Base-by-base conservation (phyloP, 2,329 filamentous ascomycete genomes). In the Colletotrichum neosansevieriae region DNA sequence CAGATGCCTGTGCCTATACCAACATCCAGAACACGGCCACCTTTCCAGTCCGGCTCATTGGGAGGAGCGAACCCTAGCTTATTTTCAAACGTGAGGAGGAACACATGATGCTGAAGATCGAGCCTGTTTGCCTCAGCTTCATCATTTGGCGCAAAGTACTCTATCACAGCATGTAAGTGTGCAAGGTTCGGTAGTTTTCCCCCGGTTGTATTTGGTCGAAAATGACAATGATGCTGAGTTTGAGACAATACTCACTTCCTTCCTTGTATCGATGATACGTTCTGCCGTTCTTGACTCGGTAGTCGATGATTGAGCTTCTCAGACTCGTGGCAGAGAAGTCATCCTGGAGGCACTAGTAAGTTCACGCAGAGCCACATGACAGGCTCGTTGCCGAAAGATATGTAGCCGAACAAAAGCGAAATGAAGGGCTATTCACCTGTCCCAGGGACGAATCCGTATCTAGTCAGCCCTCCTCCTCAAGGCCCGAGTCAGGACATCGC, bases 41-140 rank as follows among this genome's bases (percentile, higher is more conserved):
- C n/a, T n/a, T n/a, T n/a, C n/a, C n/a, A n/a, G n/a, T n/a, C n/a
- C n/a, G n/a, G n/a, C n/a, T n/a, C n/a, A n/a, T n/a, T n/a, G n/a
- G n/a, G n/a, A n/a, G n/a, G n/a, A n/a, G n/a, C n/a, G n/a, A n/a
- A n/a, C n/a, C n/a, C n/a, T n/a, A n/a, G n/a, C n/a, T n/a, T n/a
- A n/a, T n/a, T n/a, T n/a, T n/a, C n/a, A 21, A 79, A 73, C 0
- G 77, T 80, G 11, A 80, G 67, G 0, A 70, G 58, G 24, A 78
- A 79, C 0, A 80, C 67, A 17, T 79, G 75, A 62, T 81, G 79
- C 70, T 81, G 79, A 0, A 81, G 69, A 62, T 81, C 77, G 72
- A 77, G 50, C 34, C 75, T 75, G 6, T 78, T 73, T 66, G 76
- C 75, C 47, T 78, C 75, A 4, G 67, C 67, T 74, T 78, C 51